These are phyloP conservation scores for Tricholoma bakamatsutake DNA, from an alignment of 768 basidiomycete genomes.

Conservation along the genomic window DNA sequence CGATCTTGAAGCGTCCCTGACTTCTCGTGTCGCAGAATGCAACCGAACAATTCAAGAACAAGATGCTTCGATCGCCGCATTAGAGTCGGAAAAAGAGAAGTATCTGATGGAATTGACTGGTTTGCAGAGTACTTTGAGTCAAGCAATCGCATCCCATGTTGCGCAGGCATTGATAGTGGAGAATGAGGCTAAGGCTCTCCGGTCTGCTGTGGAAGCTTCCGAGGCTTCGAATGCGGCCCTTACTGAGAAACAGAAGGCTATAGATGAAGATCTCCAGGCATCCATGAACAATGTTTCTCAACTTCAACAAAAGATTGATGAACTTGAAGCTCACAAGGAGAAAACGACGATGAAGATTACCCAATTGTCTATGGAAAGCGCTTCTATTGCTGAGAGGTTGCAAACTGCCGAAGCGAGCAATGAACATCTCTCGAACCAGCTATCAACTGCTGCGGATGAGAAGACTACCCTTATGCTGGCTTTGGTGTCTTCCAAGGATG, in stretches of 20 bases:
- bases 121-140: slow-evolving; percentile 9
- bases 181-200: slow-evolving; percentile 2
- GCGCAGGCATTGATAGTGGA: slow-evolving; percentile 8
- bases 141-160: slow-evolving; percentile 5
- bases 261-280: background rate
- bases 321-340: background rate
- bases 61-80: slow-evolving; percentile 4
- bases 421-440: slow-evolving; percentile 2
- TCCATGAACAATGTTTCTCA: slow-evolving; percentile 3
- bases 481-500: slow-evolving; percentile 1
- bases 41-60: slow-evolving; percentile 14
- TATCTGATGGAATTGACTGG: slow-evolving; percentile 7
- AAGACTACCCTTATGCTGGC: slow-evolving; percentile 1
- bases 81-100: slow-evolving; percentile 11
- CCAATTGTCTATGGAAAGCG: background rate
- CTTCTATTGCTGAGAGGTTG: slow-evolving; percentile 1
- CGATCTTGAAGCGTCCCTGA: slow-evolving; percentile 11
- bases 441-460: slow-evolving; percentile 4
- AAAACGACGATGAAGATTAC: background rate
- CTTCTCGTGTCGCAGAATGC: slow-evolving; percentile 7
- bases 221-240: background rate
- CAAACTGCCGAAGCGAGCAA: background rate
- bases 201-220: background rate
- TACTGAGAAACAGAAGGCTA: background rate
- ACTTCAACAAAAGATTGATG: background rate